Percentiles rank a stretch among this genome's conserved stretches.
Conservation (phyloP, 768 basidiomycete species). For the Rhodotorula kratochvilovae region DNA sequence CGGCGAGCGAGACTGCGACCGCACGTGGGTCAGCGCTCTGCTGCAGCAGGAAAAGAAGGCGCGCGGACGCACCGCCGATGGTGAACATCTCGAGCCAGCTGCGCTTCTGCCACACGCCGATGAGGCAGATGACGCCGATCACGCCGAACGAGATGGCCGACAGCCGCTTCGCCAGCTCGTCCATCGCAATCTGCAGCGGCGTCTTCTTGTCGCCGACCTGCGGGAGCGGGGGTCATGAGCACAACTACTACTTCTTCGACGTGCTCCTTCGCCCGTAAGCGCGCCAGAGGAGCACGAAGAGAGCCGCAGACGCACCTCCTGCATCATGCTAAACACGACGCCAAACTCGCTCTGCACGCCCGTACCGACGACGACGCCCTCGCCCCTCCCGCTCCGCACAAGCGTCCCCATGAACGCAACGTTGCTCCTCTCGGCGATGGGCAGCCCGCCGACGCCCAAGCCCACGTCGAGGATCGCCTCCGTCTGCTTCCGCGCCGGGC, state of each 20-base stretch:
- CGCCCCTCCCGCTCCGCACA: constrained; percentile 79
- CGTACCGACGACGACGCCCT: constrained; percentile 79
- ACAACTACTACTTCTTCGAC: too few relatives aligned
- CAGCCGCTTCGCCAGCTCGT: constrained; percentile 87
- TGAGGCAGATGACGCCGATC: constrained; percentile 86
- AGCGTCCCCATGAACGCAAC: constrained; percentile 95
- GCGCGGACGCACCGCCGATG: constrained; percentile 72
- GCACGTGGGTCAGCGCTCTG: too few relatives aligned
- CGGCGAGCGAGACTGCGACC: constrained; percentile 87
- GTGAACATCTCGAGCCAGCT: constrained; percentile 98
- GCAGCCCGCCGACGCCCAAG: constrained; percentile 47
- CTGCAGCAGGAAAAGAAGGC: neutral
- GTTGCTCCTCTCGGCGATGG: constrained; percentile 77
- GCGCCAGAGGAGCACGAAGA: neutral
- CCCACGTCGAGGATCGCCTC: constrained; percentile 54
- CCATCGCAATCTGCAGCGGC: constrained; percentile 88
- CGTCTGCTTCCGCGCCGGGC: constrained; percentile 64
- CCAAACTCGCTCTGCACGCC: constrained; percentile 89
- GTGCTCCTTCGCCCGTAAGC: too few relatives aligned
- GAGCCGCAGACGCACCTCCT: constrained; percentile 60
- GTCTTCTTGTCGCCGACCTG: constrained; percentile 82
- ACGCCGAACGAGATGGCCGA: constrained; percentile 87
- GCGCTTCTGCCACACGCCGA: constrained; percentile 77
- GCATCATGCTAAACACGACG: constrained; percentile 96
- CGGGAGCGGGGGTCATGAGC: neutral